Base-by-base conservation (phyloP, 192 early-diverging fungal species). In the Coemansia umbellata region DNA sequence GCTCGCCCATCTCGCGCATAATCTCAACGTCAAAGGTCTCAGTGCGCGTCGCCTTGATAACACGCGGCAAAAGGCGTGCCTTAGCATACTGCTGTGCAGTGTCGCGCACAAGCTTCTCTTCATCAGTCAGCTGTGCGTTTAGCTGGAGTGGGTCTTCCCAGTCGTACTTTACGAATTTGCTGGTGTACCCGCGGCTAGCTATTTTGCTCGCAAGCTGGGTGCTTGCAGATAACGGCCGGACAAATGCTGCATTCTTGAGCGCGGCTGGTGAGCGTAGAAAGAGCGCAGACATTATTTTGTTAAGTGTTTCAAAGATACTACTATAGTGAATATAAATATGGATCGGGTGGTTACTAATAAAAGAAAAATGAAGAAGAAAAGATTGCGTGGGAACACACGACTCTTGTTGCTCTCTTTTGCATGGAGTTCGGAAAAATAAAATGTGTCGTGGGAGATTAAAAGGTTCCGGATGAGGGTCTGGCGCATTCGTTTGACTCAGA, bases 11-110 rank as follows among this genome's bases (percentile, higher is more conserved):
- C 68, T 98, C 95, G 50, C 65, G 73, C 84, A 97, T 83, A 48
- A 98, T 96, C 54, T 91, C 81, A 21, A 84, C 66, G 76, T 98
- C 91, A 58, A 97, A 96, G 18, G 73, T 79, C 73, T 98, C 92
- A 40, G 87, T 71, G 33, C 93, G 87, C 78, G 87, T 89, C 24
- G 94, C 95, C 41, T 87, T 59, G 32, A 88, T 77, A 5, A 98
- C 83, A 18, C 95, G 77, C 17, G 93, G 91, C 50, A 91, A 69
- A 24, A 98, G 85, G 51, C 89, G 90, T 23, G 84, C 81, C 51
- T 98, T 93, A 53, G 90, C 91, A 74, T 97, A 98, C 22, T 86
- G 63, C 37, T 80, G 80, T 6, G 92, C 92, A 21, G 87, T 65
- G 61, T 94, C 93, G 55, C 92, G 87, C 50, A 90, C 75, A 56